Base-by-base conservation (phyloP, 345 rosid species). In the Hypericum androsaemum region DNA sequence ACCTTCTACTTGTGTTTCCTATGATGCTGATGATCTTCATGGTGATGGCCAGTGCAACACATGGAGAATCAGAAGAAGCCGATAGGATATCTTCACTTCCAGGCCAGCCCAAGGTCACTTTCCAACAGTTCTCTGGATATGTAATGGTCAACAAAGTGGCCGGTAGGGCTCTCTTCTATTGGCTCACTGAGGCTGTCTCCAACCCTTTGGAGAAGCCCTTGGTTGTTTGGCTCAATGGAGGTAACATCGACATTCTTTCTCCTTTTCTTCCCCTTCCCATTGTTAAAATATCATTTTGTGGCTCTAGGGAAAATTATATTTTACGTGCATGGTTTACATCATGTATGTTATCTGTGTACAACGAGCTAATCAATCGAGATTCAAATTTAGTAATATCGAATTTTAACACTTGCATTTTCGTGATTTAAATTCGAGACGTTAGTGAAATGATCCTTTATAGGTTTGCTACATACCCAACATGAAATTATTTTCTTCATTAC, bases 211-310 rank as follows among this genome's bases (percentile, higher is more conserved):
- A 89, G 9, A 85, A 81, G 64, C 97, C 98, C 49, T 63, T 88
- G 47, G 94, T 92, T 8, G 58, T 92, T 59, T 92, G 97, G 95
- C 98, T 92, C 52, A 92, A 92, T 63, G 98, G 98, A 78, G 98
- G 98, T 83, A 37, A 35, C 42, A 12, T 15, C 7, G 0, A 8
- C 15, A 4, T 8, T 9, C 9, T 37, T 15, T 45, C 12, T 36
- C 28, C 37, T 39, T 8, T 44, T 3, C 41, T 40, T 43, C 8
- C 7, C 7, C 4, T 14, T 35, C 7, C 12, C 14, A 43, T 43
- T 10, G 12, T 43, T 12, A 43, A 6, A 43, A 10, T 8, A 16
- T 6, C 13, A 9, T 12, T 12, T 16, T 44, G 7, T 11, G 15
- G 2, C 47, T 44, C 47, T 46, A 12, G 6, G 3, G 6, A 6